Evolutionary conservation across 768 basidiomycete genomes (phyloP).

Genomic region (Pleurotus giganteus): DNA sequence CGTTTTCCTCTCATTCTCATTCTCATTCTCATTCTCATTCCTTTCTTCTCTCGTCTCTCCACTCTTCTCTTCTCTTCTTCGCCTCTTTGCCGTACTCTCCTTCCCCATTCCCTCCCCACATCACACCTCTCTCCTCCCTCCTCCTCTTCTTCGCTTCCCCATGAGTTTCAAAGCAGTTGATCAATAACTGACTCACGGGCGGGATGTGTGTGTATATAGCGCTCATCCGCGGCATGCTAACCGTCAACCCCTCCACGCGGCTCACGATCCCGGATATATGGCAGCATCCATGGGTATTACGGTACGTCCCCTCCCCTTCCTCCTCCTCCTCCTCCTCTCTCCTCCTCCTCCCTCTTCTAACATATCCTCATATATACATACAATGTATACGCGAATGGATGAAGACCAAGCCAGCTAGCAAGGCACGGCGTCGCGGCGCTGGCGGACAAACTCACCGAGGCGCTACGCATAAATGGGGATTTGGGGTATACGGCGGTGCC

Average conservation of each 20-base stretch:
- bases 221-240: constrained; percentile 72
- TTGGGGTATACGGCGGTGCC: constrained; percentile 72
- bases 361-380: too few relatives aligned
- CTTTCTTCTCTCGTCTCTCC: not conserved
- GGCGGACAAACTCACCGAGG: constrained; percentile 69
- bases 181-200: too few relatives aligned
- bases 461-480: constrained; percentile 70
- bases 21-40: not conserved
- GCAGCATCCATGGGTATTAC: constrained; percentile 72
- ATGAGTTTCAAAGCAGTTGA: too few relatives aligned
- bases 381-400: not conserved
- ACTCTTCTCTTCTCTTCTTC: not conserved
- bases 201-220: too few relatives aligned
- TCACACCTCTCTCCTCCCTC: too few relatives aligned
- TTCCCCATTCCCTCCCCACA: too few relatives aligned
- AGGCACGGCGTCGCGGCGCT: constrained; percentile 48
- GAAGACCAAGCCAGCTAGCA: constrained; percentile 70
- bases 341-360: too few relatives aligned
- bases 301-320: constrained; percentile 35
- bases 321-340: not conserved
- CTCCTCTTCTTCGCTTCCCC: too few relatives aligned
- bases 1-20: not conserved
- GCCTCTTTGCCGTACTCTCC: too few relatives aligned
- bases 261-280: constrained; percentile 53
- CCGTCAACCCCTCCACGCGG: constrained; percentile 65